Conservation (phyloP, 345 rosid species). For the Pistacia atlantica region DNA sequence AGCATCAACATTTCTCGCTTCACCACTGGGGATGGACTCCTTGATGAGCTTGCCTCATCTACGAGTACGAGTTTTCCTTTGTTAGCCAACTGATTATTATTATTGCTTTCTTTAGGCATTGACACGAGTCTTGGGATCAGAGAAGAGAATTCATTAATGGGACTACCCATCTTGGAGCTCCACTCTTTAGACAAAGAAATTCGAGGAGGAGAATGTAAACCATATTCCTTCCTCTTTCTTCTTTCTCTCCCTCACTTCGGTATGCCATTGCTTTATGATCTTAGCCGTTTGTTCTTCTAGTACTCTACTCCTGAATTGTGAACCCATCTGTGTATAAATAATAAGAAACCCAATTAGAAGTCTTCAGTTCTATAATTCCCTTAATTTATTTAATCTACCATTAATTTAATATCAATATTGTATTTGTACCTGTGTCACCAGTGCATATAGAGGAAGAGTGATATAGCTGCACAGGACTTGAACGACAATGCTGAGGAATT, state of each 20-base stretch:
- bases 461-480: not conserved
- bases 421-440: not conserved
- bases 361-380: not conserved
- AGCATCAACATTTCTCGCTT: not conserved
- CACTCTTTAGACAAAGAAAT: conserved; percentile 3
- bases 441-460: not conserved
- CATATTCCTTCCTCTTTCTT: conserved; percentile 23
- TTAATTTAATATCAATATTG: not conserved
- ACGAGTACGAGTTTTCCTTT: conserved; percentile 5
- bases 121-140: not conserved
- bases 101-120: not conserved
- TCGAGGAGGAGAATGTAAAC: conserved; percentile 5
- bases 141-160: not conserved
- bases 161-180: not conserved
- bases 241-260: conserved; percentile 32
- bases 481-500: not conserved
- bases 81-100: not conserved
- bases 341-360: not conserved
- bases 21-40: not conserved
- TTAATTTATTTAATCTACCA: too few relatives aligned
- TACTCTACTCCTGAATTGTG: conserved; percentile 34
- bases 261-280: conserved; percentile 39
- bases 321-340: conserved; percentile 40
- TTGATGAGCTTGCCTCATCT: conserved; percentile 14
- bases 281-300: conserved; percentile 33